Evolutionary conservation across 176 grass and related monocot species (phyloP).

Genomic region (Avena eriantha): DNA sequence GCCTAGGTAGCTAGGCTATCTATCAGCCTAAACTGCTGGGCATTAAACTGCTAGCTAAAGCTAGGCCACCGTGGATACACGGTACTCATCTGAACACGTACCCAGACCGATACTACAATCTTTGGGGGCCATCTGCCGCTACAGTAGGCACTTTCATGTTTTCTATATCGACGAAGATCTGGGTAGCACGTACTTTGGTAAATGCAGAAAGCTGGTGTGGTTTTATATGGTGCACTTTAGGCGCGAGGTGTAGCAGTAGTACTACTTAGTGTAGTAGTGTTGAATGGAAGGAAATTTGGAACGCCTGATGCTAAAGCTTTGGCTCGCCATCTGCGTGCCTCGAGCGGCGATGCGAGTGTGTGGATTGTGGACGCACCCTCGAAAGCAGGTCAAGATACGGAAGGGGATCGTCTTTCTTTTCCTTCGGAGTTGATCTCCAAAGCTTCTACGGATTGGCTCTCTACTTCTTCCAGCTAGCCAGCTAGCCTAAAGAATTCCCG

Average conservation of each 20-base stretch:
- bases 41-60: not conserved
- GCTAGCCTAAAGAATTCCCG: not conserved
- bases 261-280: not conserved
- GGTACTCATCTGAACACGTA: not conserved
- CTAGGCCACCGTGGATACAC: not conserved
- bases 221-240: not conserved
- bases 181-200: constrained; percentile 44
- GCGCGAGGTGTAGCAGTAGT: not conserved
- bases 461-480: constrained; percentile 4
- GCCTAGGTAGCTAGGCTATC: not conserved
- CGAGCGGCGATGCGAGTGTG: not conserved
- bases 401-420: constrained; percentile 46
- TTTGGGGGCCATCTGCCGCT: not conserved
- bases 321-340: no score
- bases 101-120: not conserved
- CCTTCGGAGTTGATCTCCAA: not conserved
- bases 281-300: not conserved
- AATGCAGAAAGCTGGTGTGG: constrained; percentile 20
- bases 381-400: constrained; percentile 54
- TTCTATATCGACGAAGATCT: constrained; percentile 38
- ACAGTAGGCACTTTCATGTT: not conserved
- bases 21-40: not conserved
- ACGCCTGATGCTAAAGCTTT: not conserved
- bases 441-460: not conserved
- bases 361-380: not conserved